phyloP scores from a whole-genome alignment of 2,329 filamentous ascomycete genomes.

The Passalora sequoiae region DNA sequence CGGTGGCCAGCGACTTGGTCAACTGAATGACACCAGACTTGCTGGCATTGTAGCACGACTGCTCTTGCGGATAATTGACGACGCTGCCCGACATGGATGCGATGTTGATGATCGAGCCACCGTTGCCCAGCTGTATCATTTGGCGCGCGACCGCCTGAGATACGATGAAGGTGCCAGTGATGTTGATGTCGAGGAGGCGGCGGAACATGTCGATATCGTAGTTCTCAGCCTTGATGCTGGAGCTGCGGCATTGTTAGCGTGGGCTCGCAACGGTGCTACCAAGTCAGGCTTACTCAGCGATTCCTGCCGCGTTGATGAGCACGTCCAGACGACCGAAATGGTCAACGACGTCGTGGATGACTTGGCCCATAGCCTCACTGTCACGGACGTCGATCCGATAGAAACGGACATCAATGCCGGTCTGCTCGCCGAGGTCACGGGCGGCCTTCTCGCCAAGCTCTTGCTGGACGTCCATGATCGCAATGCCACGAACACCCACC shows the following conservation, averaged over 20 bases:
- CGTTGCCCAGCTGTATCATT: constrained; percentile 68
- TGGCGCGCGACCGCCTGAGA: constrained; percentile 50
- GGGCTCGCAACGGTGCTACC: neutral
- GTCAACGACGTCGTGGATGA: constrained; percentile 60
- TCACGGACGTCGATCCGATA: constrained; percentile 76
- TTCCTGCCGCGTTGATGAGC: constrained; percentile 74
- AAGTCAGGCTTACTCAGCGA: constrained; percentile 57
- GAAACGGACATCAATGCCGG: constrained; percentile 68
- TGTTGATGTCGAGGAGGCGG: constrained; percentile 74
- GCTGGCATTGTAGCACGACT: constrained; percentile 77
- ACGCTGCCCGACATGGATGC: constrained; percentile 56
- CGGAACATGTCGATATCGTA: constrained; percentile 74
- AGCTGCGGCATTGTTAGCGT: constrained; percentile 40
- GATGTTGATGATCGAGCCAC: constrained; percentile 69
- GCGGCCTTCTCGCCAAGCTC: constrained; percentile 67
- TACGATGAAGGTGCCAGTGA: constrained; percentile 73
- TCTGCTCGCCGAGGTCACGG: constrained; percentile 64
- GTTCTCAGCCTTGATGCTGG: constrained; percentile 75
- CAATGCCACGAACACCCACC: constrained; percentile 66
- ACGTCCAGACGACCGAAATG: constrained; percentile 67
- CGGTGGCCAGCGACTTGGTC: constrained; percentile 73
- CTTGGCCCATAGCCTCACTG: constrained; percentile 62
- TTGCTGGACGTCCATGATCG: constrained; percentile 73
- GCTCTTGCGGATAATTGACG: constrained; percentile 61
- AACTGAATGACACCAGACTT: constrained; percentile 76